Evolutionary conservation across 2,329 filamentous ascomycete species (phyloP).

Genomic region (Bipolaris cookei): DNA sequence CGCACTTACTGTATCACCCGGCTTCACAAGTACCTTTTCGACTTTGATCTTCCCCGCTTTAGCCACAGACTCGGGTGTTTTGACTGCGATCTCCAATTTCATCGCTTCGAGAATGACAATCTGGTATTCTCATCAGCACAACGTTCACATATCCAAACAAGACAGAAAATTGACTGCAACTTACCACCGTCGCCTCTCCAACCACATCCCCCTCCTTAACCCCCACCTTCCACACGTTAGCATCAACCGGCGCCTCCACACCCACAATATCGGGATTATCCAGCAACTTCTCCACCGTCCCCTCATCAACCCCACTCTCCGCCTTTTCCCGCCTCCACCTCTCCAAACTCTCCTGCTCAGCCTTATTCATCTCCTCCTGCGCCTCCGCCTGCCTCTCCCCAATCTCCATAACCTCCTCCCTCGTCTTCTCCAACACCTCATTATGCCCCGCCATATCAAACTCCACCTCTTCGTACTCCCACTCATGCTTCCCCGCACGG

Average conservation of each 20-base stretch:
- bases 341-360: constrained; percentile 54
- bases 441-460: constrained; percentile 66
- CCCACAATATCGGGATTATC: constrained; percentile 50
- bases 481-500: constrained; percentile 59
- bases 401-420: constrained; percentile 56
- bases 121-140: constrained; percentile 9
- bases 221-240: constrained; percentile 56
- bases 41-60: constrained; percentile 34
- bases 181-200: constrained; percentile 42
- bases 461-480: constrained; percentile 56
- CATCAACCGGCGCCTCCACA: constrained; percentile 54
- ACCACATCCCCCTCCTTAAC: constrained; percentile 49
- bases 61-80: constrained; percentile 39
- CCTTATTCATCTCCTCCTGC: constrained; percentile 57
- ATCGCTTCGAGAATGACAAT: constrained; percentile 55
- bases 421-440: constrained; percentile 54
- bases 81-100: constrained; percentile 57
- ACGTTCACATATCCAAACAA: neutral
- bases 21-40: constrained; percentile 53
- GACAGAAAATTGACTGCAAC: neutral
- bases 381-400: constrained; percentile 55
- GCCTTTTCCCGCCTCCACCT: constrained; percentile 54
- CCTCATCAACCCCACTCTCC: constrained; percentile 54
- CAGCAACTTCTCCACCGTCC: constrained; percentile 58
- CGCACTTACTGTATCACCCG: constrained; percentile 50